Evolutionary conservation across 129 eudicot genomes (phyloP), one percentile per base, ranked within the genome.

Genomic region (Deinandra increscens): DNA sequence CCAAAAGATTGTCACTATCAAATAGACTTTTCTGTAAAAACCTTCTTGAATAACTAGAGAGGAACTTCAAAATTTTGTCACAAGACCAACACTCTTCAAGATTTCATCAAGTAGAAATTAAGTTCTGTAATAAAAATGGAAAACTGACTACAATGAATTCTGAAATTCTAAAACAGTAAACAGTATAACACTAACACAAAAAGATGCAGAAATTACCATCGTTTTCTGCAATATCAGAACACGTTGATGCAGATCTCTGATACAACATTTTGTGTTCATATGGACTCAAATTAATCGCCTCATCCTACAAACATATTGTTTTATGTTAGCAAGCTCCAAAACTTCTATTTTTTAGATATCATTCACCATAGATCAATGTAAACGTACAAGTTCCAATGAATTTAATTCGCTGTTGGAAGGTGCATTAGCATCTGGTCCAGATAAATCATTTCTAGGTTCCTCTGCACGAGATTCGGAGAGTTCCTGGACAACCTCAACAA

Each of bases 241-340:
- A 74, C 19, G 71, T 50, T 61, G 84, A 78, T 43, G 72, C 72
- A 65, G 85, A 77, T 70, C 53, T 83, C 64, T 71, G 84, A 46
- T 75, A 61, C 69, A 75, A 22, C 64, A 82, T 79, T 75, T 72
- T 74, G 55, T 73, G 81, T 81, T 79, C 81, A 83, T 71, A 80
- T 64, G 80, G 48, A 53, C 41, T 70, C 62, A 61, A 34, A 55
- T 70, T 65, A 75, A 11, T 70, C 49, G 82, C 82, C 66, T 81
- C 87, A 53, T 70, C 84, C 95, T 88, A 85, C 78, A 80, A 59
- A 39, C 33, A 64, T 37, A 50, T 38, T 45, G 13, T 12, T 62
- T 20, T 34, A 14, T 22, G 56, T 66, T 58, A 72, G 68, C 64
- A 66, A 48, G 17, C 36, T 54, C 66, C 14, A 39, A 70, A 59